Evolutionary conservation across 2,329 filamentous ascomycete genomes (phyloP).

Genomic region (Stagonosporopsis cucurbitacearum): DNA sequence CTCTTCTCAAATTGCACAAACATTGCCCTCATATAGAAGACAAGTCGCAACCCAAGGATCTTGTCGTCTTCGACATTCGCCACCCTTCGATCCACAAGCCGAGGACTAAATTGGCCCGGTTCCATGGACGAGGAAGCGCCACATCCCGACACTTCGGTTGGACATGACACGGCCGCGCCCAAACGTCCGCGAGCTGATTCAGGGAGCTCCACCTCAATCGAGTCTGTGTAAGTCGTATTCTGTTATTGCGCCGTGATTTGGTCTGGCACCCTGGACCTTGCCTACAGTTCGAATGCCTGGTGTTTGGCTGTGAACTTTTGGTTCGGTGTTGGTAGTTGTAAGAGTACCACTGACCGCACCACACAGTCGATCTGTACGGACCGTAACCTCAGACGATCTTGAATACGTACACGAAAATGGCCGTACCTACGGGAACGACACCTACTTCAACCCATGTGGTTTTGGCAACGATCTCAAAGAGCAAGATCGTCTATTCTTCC

Average conservation of each 20-base stretch:
- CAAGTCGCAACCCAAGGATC: neutral
- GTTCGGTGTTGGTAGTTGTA: neutral
- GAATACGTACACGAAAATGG: constrained; percentile 67
- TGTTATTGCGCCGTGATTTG: neutral
- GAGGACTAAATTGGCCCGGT: constrained; percentile 35
- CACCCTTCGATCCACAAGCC: constrained; percentile 22
- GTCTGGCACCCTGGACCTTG: neutral
- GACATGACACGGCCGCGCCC: constrained; percentile 43
- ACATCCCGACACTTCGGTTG: constrained; percentile 46
- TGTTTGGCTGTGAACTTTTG: neutral
- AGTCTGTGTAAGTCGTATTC: constrained; percentile 42
- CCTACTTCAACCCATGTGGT: constrained; percentile 68
- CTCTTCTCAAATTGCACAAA: constrained; percentile 12
- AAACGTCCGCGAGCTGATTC: constrained; percentile 44
- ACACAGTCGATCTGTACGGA: constrained; percentile 45
- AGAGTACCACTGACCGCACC: neutral
- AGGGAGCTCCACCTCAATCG: constrained; percentile 40
- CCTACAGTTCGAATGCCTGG: neutral
- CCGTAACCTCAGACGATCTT: constrained; percentile 55
- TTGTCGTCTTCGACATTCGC: constrained; percentile 20
- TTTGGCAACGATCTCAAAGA: constrained; percentile 61
- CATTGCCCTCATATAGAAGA: neutral
- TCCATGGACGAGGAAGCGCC: constrained; percentile 48
- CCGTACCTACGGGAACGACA: constrained; percentile 66
- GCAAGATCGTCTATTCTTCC: constrained; percentile 66